Percentiles rank a stretch among this genome's conserved stretches.
These are phyloP conservation scores for Wickerhamomyces rabaulensis DNA, from an alignment of 805 yeast species.

Conservation along the genomic window DNA sequence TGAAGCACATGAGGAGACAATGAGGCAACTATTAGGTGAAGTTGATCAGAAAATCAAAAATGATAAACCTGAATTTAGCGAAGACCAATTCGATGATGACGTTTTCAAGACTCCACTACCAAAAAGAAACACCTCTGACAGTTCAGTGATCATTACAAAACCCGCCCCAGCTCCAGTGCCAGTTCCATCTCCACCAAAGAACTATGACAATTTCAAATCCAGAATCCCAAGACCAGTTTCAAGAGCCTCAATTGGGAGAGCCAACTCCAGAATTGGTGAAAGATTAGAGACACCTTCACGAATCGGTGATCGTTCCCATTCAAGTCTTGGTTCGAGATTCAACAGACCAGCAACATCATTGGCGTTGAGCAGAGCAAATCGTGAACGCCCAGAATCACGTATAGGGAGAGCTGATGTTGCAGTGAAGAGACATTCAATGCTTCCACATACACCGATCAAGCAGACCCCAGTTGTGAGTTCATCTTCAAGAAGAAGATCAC, in stretches of 20 bases:
- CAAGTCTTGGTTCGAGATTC: constrained; percentile 9
- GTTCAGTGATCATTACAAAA: constrained; percentile 1
- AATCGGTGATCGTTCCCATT: constrained; percentile 5
- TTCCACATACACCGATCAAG: constrained; percentile 22
- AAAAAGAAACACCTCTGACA: constrained; percentile 8
- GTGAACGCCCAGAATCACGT: constrained; percentile 11
- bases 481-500: constrained; percentile 8
- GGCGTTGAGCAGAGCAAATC: constrained; percentile 11
- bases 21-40: not conserved
- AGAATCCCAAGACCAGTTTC: constrained; percentile 22
- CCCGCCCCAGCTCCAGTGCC: not conserved
- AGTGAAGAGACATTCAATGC: constrained; percentile 16
- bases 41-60: constrained; percentile 6
- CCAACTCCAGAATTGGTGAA: constrained; percentile 6
- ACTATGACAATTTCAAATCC: constrained; percentile 8
- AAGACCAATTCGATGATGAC: not conserved
- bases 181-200: not conserved
- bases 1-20: constrained; percentile 7
- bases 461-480: not conserved
- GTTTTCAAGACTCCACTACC: constrained; percentile 18
- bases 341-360: constrained; percentile 17
- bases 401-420: constrained; percentile 1
- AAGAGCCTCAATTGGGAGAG: constrained; percentile 4
- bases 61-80: constrained; percentile 2
- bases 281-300: not conserved